Evolutionary conservation across 2,329 filamentous ascomycete species (phyloP).

Genomic region (Talaromyces piceae): DNA sequence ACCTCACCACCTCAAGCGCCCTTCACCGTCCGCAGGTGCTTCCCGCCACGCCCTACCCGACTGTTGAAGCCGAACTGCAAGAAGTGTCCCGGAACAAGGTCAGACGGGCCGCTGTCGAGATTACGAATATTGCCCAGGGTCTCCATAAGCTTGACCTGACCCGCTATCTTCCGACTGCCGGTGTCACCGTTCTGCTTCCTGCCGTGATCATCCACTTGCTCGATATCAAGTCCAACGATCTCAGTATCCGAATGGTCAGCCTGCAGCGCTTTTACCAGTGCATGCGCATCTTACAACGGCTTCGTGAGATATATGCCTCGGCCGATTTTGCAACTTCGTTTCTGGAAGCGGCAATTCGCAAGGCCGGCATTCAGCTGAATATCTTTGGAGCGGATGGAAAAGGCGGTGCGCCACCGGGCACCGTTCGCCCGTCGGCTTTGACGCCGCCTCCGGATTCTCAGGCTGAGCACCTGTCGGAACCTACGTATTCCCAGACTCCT

Average conservation of each 20-base stretch:
- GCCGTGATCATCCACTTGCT: slow-evolving; percentile 91
- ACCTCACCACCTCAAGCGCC: slow-evolving; percentile 83
- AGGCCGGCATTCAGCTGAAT: slow-evolving; percentile 66
- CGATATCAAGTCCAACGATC: slow-evolving; percentile 78
- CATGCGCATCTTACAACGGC: slow-evolving; percentile 81
- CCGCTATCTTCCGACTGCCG: slow-evolving; percentile 75
- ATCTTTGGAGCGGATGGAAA: slow-evolving; percentile 2
- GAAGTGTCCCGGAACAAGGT: slow-evolving; percentile 78
- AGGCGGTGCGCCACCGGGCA: slow-evolving; percentile 14
- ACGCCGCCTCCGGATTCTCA: slow-evolving; percentile 36
- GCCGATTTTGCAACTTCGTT: slow-evolving; percentile 96
- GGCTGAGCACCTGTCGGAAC: slow-evolving; percentile 32
- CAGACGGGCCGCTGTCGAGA: slow-evolving; percentile 73
- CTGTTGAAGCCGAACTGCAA: slow-evolving; percentile 60
- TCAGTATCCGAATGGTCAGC: slow-evolving; percentile 63
- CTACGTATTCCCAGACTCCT: slow-evolving; percentile 27
- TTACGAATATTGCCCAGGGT: slow-evolving; percentile 74
- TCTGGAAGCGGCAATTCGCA: slow-evolving; percentile 82
- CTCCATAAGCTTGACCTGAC: slow-evolving; percentile 67
- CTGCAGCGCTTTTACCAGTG: slow-evolving; percentile 80
- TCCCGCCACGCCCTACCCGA: slow-evolving; percentile 57
- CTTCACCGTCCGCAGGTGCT: slow-evolving; percentile 87
- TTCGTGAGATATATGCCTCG: slow-evolving; percentile 83
- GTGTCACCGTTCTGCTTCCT: slow-evolving; percentile 82
- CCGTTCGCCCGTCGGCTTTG: slow-evolving; percentile 24